Base-by-base conservation (phyloP, 2,329 filamentous ascomycete genomes). In the Amauroascus niger region DNA sequence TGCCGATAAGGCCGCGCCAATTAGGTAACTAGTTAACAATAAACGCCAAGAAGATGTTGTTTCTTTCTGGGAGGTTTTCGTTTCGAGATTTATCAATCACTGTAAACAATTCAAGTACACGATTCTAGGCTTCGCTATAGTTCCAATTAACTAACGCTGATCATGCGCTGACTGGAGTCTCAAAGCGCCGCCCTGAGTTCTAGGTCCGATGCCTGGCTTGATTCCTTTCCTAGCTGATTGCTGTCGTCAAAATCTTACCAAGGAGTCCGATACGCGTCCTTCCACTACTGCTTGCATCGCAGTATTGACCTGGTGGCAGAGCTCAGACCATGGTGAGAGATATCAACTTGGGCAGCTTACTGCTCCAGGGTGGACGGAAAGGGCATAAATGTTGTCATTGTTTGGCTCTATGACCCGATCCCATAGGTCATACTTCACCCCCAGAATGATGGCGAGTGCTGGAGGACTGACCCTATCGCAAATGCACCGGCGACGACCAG, bases 211-310 rank as follows among this genome's bases (percentile, higher is more conserved):
- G 22, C 22, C 18, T 30, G 22, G 13, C 22, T 8, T n/a, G 41
- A 45, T 28, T 45, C 24, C 41, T 28, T 45, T 30, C 41, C 41
- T 6, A n/a, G 41, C 11, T 45, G 22, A 22, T 22, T 22, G 18
- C 65, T 68, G 48, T 74, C 71, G 4, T 53, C 65, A 47, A 74
- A 73, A 56, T 76, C 75, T 8, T 61, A 69, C 0, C 72, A n/a
- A n/a, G n/a, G 72, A 47, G 75, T 76, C 61, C 68, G 60, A 4
- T 68, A 61, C 54, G 71, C 70, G 52, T 75, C 63, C 30, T 74
- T 74, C 71, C 71, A 75, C 54, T 75, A 70, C 49, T 74, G 64
- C 51, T n/a, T 74, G 71, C 67, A 74, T 74, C 2, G 65, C 64
- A 0, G 72, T 74, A 7, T 71, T 74, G 24, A 74, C 71, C 71